A percentile compares a stretch with the other conserved stretches of the same genome.
These are phyloP conservation scores for Beauveria caledonica DNA, from an alignment of 2,329 filamentous ascomycete genomes.

Conservation along the genomic window DNA sequence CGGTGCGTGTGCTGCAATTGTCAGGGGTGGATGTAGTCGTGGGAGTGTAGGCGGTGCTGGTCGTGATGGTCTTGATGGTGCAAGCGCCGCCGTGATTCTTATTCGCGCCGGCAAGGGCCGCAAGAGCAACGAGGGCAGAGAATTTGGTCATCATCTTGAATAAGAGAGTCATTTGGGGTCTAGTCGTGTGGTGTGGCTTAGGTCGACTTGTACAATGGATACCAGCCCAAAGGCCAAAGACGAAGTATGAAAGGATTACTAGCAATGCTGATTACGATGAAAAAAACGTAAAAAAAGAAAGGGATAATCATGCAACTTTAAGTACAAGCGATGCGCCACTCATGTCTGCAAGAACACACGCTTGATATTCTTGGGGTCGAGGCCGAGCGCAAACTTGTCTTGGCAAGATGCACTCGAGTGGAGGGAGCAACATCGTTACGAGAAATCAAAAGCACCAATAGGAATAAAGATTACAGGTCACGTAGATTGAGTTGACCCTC, in stretches of 20 bases:
- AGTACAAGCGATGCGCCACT: not conserved
- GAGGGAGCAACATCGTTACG: too few species aligned
- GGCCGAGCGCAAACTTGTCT: too few species aligned
- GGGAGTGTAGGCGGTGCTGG: not conserved
- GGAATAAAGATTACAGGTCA: too few species aligned
- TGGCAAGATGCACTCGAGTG: too few species aligned
- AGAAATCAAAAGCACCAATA: too few species aligned
- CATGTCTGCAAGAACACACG: not conserved
- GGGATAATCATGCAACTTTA: not conserved
- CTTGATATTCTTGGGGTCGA: not conserved
- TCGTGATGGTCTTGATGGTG: constrained; percentile 16
- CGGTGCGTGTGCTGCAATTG: constrained; percentile 19
- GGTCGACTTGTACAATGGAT: too few species aligned
- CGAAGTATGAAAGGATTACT: not conserved
- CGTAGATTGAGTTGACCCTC: too few species aligned
- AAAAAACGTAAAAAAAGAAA: too few species aligned
- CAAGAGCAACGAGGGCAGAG: not conserved
- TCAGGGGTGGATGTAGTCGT: constrained; percentile 2
- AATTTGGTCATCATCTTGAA: constrained; percentile 4
- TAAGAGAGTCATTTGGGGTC: too few species aligned
- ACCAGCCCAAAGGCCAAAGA: too few species aligned
- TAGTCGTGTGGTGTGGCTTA: not conserved
- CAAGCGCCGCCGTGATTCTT: not conserved
- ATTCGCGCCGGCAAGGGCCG: constrained; percentile 9
- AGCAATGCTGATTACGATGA: not conserved